phyloP scores from a whole-genome alignment of 768 basidiomycete species.

The Rhizopogon rudus region DNA sequence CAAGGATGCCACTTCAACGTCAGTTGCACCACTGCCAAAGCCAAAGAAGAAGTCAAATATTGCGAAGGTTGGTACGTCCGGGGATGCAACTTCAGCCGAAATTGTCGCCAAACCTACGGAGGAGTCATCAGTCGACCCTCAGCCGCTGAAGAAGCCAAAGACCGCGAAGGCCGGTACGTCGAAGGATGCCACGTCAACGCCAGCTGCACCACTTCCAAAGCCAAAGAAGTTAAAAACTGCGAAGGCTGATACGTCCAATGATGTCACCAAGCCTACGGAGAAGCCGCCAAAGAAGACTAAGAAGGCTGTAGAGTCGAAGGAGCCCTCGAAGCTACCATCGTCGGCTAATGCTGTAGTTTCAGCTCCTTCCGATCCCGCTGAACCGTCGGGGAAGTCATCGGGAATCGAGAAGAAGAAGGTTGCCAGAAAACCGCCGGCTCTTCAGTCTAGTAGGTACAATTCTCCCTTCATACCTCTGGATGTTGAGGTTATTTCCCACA shows the following conservation, averaged over 20 bases:
- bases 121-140: slow-evolving; percentile 3
- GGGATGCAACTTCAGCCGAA: slow-evolving; percentile 1
- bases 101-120: neutral
- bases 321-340: neutral
- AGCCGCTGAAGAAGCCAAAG: neutral
- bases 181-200: slow-evolving; percentile 1
- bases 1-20: neutral
- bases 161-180: slow-evolving; percentile 8
- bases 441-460: neutral
- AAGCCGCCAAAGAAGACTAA: slow-evolving; percentile 4
- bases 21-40: neutral
- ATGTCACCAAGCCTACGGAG: neutral
- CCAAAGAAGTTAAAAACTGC: slow-evolving; percentile 6
- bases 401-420: neutral
- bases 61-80: slow-evolving; percentile 3
- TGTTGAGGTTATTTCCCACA: neutral
- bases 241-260: slow-evolving; percentile 1
- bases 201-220: no score
- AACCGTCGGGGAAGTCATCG: neutral
- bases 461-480: neutral
- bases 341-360: neutral
- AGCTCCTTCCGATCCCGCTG: neutral
- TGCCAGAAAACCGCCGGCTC: no score
- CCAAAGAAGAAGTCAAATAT: neutral
- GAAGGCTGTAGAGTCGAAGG: neutral